Conservation (phyloP, 495 filamentous ascomycete species). For the Hypomontagnella monticulosa region DNA sequence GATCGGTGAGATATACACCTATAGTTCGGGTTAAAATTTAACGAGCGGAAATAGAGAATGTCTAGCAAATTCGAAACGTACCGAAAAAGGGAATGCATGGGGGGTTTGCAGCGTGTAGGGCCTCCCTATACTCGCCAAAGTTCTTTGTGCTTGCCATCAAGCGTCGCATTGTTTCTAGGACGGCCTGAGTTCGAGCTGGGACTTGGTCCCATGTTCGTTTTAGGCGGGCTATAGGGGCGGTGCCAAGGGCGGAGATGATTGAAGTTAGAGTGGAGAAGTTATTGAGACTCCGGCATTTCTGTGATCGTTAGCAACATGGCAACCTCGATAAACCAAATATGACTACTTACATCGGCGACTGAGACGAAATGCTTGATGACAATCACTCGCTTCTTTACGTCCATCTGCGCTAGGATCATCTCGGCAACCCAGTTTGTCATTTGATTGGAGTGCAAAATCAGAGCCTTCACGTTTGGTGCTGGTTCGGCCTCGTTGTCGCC, state of each 20-base stretch:
- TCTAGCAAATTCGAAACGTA: constrained; percentile 56
- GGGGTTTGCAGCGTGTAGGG: constrained; percentile 89
- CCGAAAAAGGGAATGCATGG: constrained; percentile 99
- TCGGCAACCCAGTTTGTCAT: constrained; percentile 99
- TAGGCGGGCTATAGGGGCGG: constrained; percentile 92
- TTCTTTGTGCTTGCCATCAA: constrained; percentile 99
- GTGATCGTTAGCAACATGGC: constrained; percentile 39
- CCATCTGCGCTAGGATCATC: constrained; percentile 94
- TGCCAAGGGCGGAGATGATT: constrained; percentile 94
- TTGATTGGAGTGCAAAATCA: constrained; percentile 98
- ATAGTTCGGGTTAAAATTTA: constrained; percentile 20
- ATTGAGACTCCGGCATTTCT: constrained; percentile 95
- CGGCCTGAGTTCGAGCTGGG: constrained; percentile 78
- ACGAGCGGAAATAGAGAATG: constrained; percentile 13
- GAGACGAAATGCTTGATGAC: constrained; percentile 99
- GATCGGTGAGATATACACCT: constrained; percentile 97
- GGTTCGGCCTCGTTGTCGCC: constrained; percentile 83
- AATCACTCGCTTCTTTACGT: constrained; percentile 93
- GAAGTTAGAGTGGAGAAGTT: constrained; percentile 99
- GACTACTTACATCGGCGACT: constrained; percentile 83
- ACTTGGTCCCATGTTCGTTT: constrained; percentile 95
- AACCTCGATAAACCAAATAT: background rate
- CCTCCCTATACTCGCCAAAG: constrained; percentile 95
- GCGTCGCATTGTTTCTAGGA: constrained; percentile 88
- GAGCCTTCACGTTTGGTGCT: constrained; percentile 90